Evolutionary conservation across 768 basidiomycete species (phyloP).

Genomic region (Rhizopogon salebrosus): DNA sequence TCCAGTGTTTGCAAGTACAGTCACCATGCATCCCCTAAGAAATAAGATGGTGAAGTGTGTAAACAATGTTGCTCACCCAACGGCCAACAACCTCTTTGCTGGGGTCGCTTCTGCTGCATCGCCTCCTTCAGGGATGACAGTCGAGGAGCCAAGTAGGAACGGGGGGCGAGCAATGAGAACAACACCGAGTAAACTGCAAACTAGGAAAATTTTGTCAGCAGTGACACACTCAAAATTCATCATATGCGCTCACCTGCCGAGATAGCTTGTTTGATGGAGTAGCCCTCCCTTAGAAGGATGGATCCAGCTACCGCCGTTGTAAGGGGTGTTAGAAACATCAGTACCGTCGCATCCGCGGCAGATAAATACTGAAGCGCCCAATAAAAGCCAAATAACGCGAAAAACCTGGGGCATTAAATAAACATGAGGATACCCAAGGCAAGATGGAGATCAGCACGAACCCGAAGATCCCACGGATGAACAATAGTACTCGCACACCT

Average conservation of each 20-base stretch:
- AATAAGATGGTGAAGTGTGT: neutral
- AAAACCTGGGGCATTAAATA: constrained; percentile 46
- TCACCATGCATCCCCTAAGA: constrained; percentile 51
- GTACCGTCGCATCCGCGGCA: constrained; percentile 69
- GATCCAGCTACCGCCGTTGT: constrained; percentile 58
- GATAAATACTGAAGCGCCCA: constrained; percentile 71
- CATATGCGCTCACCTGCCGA: constrained; percentile 38
- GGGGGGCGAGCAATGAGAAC: constrained; percentile 76
- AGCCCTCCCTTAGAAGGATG: constrained; percentile 57
- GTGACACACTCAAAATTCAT: too few relatives aligned
- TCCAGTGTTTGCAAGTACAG: constrained; percentile 58
- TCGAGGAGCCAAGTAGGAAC: constrained; percentile 55
- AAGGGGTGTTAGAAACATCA: constrained; percentile 72
- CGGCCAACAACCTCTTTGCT: constrained; percentile 48
- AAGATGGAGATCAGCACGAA: constrained; percentile 23
- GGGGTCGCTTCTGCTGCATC: constrained; percentile 15
- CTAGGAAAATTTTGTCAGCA: constrained; percentile 20
- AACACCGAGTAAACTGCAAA: constrained; percentile 69
- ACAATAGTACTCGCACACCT: constrained; percentile 53
- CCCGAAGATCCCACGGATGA: constrained; percentile 61
- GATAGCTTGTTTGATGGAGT: constrained; percentile 48
- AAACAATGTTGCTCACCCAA: constrained; percentile 35
- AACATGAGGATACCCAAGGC: neutral
- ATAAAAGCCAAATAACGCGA: constrained; percentile 63
- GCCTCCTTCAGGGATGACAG: constrained; percentile 2